Percentiles rank a stretch among this genome's conserved stretches.
Conservation (phyloP, 164 flowering plant species). For the Annona squamosa region DNA sequence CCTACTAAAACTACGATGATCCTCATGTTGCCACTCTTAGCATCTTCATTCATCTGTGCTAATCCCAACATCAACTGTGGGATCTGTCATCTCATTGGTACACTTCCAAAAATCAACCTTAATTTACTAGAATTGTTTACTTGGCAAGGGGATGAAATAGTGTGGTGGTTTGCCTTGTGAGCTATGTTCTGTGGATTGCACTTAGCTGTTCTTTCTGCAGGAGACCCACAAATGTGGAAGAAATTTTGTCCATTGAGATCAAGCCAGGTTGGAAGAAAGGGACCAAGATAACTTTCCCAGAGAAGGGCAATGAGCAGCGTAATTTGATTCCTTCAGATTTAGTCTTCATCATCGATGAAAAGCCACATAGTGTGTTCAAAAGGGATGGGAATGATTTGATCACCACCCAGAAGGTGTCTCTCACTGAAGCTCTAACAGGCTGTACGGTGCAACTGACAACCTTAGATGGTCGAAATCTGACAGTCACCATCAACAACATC, state of each 20-base stretch:
- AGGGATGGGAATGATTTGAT: conserved; percentile 86
- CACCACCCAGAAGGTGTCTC: conserved; percentile 61
- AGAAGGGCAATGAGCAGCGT: conserved; percentile 75
- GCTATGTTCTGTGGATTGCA: too few relatives aligned
- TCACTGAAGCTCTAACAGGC: conserved; percentile 79
- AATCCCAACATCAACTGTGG: too few relatives aligned
- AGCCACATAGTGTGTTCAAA: conserved; percentile 70
- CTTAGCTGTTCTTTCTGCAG: conserved; percentile 24
- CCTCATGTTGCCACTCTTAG: too few relatives aligned
- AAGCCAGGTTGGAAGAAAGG: conserved; percentile 98
- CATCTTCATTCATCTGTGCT: too few relatives aligned
- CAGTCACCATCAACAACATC: conserved; percentile 48
- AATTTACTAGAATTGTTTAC: too few relatives aligned
- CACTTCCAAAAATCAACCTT: too few relatives aligned
- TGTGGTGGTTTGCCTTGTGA: too few relatives aligned
- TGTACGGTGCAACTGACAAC: conserved; percentile 67
- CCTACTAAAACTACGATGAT: too few relatives aligned
- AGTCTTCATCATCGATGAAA: conserved; percentile 84
- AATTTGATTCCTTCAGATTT: conserved; percentile 76
- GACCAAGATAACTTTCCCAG: conserved; percentile 92
- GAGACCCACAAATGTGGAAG: conserved; percentile 63
- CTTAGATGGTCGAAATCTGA: conserved; percentile 67
- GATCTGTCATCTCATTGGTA: too few relatives aligned
- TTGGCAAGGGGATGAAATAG: too few relatives aligned
- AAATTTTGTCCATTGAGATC: conserved; percentile 73